Evolutionary conservation across 768 basidiomycete species (phyloP).

Genomic region (Dentipellis fragilis): DNA sequence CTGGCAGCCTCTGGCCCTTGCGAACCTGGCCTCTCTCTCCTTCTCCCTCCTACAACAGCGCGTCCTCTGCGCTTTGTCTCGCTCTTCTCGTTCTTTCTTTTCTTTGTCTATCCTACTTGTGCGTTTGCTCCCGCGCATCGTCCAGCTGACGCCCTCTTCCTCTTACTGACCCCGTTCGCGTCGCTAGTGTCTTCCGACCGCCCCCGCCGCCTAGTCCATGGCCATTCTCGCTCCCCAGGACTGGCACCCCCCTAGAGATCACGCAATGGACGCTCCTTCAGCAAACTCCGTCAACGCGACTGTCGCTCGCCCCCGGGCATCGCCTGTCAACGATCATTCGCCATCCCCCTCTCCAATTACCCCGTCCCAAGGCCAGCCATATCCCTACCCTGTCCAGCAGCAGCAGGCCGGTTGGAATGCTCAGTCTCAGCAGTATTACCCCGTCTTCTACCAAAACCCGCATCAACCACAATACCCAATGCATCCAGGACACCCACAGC

Average conservation of each 20-base stretch:
- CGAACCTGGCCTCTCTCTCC: neutral
- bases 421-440: constrained; percentile 65
- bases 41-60: neutral
- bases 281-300: constrained; percentile 26
- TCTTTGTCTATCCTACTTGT: neutral
- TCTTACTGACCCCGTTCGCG: neutral
- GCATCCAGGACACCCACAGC: constrained; percentile 22
- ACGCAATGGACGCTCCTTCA: constrained; percentile 45
- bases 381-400: constrained; percentile 64
- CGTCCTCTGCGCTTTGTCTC: neutral
- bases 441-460: constrained; percentile 66
- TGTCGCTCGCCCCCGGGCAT: constrained; percentile 46
- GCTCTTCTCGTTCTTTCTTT: neutral
- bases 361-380: constrained; percentile 33
- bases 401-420: constrained; percentile 66
- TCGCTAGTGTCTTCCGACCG: neutral
- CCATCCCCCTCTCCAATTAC: constrained; percentile 21
- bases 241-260: constrained; percentile 62
- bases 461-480: constrained; percentile 49
- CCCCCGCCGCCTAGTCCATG: constrained; percentile 36
- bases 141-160: neutral
- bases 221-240: constrained; percentile 72
- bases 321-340: constrained; percentile 46
- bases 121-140: constrained; percentile 1
- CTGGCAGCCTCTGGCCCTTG: neutral